Evolutionary conservation across 805 yeast genomes (phyloP), one percentile per base, ranked within the genome.

Genomic region (Starmerella lactis-condensi): DNA sequence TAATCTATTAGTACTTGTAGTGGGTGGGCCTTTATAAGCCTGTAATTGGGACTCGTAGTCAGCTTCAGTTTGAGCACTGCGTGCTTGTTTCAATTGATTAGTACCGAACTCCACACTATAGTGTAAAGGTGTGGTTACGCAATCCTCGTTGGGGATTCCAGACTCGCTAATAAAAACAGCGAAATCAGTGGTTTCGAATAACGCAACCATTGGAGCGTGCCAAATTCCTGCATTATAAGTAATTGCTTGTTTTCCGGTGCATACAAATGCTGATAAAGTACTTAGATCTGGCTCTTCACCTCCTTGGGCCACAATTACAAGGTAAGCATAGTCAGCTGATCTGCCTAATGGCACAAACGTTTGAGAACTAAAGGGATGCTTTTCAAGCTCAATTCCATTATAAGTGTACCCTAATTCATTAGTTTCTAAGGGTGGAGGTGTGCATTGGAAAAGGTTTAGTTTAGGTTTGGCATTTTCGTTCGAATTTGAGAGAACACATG

Each of bases 181-280:
- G 55, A 83, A 85, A 47, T 85, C 93, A 10, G 73, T 55, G 4
- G 58, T 56, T 17, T 65, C 69, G 21, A 72, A 74, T 7, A 81
- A 51, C 2, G 79, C 85, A 15, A 85, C 74, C 96, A 83, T 83
- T 3, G 96, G 95, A 0, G 95, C 93, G 50, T 83, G 96, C 96
- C 96, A 83, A 4, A 74, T 67, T 1, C 75, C 79, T 9, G 40
- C 67, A 0, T 82, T 91, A 50, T 82, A 82, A 0, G 94, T 83
- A 4, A 83, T 81, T 0, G 93, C 77, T 47, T 82, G 93, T 49
- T 77, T 73, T 0, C 93, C 93, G 33, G 56, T 63, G 41, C 83
- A 78, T 5, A 69, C 41, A 45, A 82, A 83, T 0, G 92, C 93
- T 40, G 58, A 62, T 12, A 26, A 21, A 42, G 75, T 77, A 0